Evolutionary conservation across 2,329 filamentous ascomycete species (phyloP), one percentile per base, ranked within the genome.

Genomic region (Sclerotinia sclerotiorum): DNA sequence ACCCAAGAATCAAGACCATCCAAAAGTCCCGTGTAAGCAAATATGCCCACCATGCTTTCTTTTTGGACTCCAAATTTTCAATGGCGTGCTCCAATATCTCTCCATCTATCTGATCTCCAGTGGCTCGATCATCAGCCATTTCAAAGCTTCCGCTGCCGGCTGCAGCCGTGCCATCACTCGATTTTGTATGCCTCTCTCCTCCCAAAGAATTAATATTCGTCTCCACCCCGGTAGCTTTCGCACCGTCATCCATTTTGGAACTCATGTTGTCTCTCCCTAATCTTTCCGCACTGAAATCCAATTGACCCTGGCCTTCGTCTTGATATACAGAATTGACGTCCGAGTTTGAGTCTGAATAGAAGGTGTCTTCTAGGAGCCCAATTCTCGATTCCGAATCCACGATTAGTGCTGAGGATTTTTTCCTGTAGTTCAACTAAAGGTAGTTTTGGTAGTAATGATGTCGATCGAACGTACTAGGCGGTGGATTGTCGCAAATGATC

Each of bases 1-100:
- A 88, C 82, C 93, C 93, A 70, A 98, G 81, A 61, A 87, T 70
- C 74, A 98, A 83, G 55, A 97, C 88, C 73, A 92, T 82, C 87
- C 93, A 98, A 78, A 99, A 98, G 78, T 97, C 92, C 76, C 84
- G 84, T 15, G 94, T 97, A 74, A 84, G 85, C 71, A 98, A 83
- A 81, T 95, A 98, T 55, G 90, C 84, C 80, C 86, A 90, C 87
- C 87, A 90, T 72, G 80, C 81, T 56, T 82, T 81, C 42, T 83
- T 82, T 73, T 79, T 80, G 67, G 81, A 79, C 79, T 89, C 84
- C 73, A 90, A 80, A 52, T 82, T 79, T 68, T 84, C 81, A 61
- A 89, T 81, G 48, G 84, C 87, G 65, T 73, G 71, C 39, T 72
- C 74, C 65, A 77, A 63, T 46, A 74, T 70, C 52, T 72, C 72